Base-by-base conservation (phyloP, 345 rosid species). In the Bruguiera gymnorhiza region DNA sequence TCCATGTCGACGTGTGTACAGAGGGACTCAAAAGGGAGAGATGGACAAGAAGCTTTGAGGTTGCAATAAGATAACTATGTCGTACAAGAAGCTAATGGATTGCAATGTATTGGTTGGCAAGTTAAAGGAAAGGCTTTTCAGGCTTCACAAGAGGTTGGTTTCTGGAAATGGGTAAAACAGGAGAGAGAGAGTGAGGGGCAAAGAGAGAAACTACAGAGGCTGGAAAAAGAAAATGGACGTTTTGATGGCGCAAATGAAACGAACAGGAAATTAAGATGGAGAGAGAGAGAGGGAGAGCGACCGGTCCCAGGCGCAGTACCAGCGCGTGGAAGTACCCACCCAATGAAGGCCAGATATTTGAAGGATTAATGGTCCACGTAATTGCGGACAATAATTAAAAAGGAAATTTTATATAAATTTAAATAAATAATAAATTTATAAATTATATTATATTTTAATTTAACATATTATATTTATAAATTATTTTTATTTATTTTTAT, bases 31-130 rank as follows among this genome's bases (percentile, higher is more conserved):
- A 0, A 9, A 59, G 5, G 23, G 2, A 9, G 6, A 9, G 19
- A 51, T 36, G 67, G 62, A 36, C 27, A 43, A 13, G 18, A 62
- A 70, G 61, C 32, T 34, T 62, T 70, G n/a, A 48, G 37, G 19
- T 26, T 36, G 5, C n/a, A 26, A 13, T 13, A 43, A 43, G 18
- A 18, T 43, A 43, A 43, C 50, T 11, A 13, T 43, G 5, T 43
- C 5, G 50, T 43, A 13, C 50, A 13, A 13, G 50, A 43, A 2
- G 19, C 1, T 43, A 0, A 3, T 13, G 50, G 50, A 43, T 43
- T 43, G 18, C 15, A 43, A 43, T 13, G 15, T 13, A 34, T 43
- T 3, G 19, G 31, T 24, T 9, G 19, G 26, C 65, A 30, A 31
- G 48, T 29, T 46, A 16, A 29, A 26, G 59, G 58, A 19, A 18